Evolutionary conservation across 2,329 filamentous ascomycete genomes (phyloP).

Genomic region (Pyricularia sp.): DNA sequence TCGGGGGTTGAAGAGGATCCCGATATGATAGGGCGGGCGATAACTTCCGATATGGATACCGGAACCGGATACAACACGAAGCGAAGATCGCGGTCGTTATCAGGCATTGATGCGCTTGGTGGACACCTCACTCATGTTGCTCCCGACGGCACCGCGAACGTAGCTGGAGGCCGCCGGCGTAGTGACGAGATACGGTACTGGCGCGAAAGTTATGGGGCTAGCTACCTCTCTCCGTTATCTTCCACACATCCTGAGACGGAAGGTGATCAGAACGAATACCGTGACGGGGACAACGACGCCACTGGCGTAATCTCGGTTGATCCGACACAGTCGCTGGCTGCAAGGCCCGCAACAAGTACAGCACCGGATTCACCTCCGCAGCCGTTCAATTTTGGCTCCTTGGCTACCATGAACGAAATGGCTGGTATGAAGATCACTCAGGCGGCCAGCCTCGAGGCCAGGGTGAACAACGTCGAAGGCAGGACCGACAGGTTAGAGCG

Average conservation of each 20-base stretch:
- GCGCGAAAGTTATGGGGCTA: constrained; percentile 43
- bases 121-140: constrained; percentile 9
- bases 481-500: constrained; percentile 40
- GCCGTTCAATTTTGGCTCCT: constrained; percentile 40
- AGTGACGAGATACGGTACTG: constrained; percentile 53
- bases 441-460: constrained; percentile 37
- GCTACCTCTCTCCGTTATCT: constrained; percentile 37
- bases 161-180: constrained; percentile 27
- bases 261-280: constrained; percentile 16
- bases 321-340: not conserved
- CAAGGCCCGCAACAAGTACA: constrained; percentile 1
- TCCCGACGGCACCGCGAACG: not conserved
- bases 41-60: constrained; percentile 37
- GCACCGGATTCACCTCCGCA: constrained; percentile 27
- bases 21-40: constrained; percentile 47
- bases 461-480: constrained; percentile 37
- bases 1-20: constrained; percentile 27
- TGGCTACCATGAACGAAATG: constrained; percentile 28
- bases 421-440: constrained; percentile 45
- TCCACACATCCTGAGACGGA: constrained; percentile 16
- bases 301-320: constrained; percentile 9
- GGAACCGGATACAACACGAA: constrained; percentile 23
- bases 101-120: constrained; percentile 33
- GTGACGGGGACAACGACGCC: constrained; percentile 14
- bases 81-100: constrained; percentile 46